A percentile compares a stretch with the other conserved stretches of the same genome.
Evolutionary conservation across 495 filamentous ascomycete species (phyloP).

Genomic region (Aspergillus conjunctus): DNA sequence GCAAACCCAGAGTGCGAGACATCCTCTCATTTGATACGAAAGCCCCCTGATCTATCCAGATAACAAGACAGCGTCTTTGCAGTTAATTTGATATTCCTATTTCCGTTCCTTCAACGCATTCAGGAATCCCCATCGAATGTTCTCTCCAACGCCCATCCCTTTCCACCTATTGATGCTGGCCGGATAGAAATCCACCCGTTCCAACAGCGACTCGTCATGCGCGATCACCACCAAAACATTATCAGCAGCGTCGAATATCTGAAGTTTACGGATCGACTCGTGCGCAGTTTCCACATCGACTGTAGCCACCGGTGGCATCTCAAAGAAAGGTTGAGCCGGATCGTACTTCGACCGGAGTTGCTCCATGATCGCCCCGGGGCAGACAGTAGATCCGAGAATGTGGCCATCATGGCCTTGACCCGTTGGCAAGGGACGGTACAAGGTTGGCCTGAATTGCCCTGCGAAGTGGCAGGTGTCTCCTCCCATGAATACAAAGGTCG

Average conservation of each 20-base stretch:
- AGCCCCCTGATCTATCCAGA: too few relatives aligned
- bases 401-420: neutral
- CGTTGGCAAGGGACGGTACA: conserved; percentile 30
- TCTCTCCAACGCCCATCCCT: neutral
- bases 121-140: neutral
- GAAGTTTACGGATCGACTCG: neutral
- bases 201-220: neutral
- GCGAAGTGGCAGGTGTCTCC: conserved; percentile 57
- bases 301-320: neutral
- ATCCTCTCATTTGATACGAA: too few relatives aligned
- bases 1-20: too few relatives aligned
- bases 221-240: neutral
- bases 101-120: neutral
- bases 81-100: too few relatives aligned
- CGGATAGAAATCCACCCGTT: neutral
- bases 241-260: neutral
- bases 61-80: too few relatives aligned
- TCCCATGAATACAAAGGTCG: conserved; percentile 39
- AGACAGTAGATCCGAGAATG: neutral
- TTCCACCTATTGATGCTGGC: neutral
- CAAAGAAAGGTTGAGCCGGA: neutral
- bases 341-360: neutral
- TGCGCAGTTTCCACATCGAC: neutral
- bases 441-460: conserved; percentile 55
- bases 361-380: neutral